Evolutionary conservation across 352 stramenopile species (phyloP).

Genomic region (Globisporangium cystogenes): DNA sequence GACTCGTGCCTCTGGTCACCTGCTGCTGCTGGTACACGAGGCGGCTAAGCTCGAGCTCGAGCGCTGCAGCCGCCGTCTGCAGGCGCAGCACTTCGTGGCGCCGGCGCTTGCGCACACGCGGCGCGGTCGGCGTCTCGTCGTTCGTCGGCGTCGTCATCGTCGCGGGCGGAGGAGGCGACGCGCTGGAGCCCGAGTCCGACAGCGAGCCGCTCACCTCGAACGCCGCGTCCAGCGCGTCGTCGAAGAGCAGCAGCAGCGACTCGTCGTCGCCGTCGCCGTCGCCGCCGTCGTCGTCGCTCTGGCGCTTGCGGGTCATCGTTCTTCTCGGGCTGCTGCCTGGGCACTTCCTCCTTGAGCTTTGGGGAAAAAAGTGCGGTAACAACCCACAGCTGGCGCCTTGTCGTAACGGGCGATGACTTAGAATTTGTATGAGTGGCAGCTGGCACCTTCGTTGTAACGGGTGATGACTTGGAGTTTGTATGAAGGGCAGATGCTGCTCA

Average conservation of each 20-base stretch:
- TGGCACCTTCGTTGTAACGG: too few species aligned
- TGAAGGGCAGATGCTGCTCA: neutral
- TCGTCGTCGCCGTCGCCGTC: too few species aligned
- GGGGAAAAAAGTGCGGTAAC: too few species aligned
- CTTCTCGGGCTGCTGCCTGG: too few species aligned
- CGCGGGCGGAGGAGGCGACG: neutral
- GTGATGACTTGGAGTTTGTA: neutral
- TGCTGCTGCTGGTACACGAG: slow-evolving; percentile 10
- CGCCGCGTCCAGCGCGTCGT: neutral
- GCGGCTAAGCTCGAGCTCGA: neutral
- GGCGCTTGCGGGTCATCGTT: neutral
- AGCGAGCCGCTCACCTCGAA: neutral
- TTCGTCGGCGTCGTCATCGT: too few species aligned
- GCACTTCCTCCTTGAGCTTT: too few species aligned
- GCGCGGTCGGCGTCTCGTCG: neutral
- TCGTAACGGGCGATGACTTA: neutral
- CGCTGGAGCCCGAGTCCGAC: neutral
- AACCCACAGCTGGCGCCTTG: too few species aligned
- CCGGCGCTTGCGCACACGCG: slow-evolving; percentile 1
- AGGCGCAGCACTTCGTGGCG: slow-evolving; percentile 1
- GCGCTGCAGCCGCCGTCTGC: neutral
- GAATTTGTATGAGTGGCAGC: neutral
- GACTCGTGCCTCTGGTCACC: slow-evolving; percentile 11
- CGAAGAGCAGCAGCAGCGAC: neutral
- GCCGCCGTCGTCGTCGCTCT: neutral